Percentiles rank a stretch among this genome's conserved stretches.
Evolutionary conservation across 164 flowering plant genomes (phyloP).

Genomic region (Vitis amurensis): DNA sequence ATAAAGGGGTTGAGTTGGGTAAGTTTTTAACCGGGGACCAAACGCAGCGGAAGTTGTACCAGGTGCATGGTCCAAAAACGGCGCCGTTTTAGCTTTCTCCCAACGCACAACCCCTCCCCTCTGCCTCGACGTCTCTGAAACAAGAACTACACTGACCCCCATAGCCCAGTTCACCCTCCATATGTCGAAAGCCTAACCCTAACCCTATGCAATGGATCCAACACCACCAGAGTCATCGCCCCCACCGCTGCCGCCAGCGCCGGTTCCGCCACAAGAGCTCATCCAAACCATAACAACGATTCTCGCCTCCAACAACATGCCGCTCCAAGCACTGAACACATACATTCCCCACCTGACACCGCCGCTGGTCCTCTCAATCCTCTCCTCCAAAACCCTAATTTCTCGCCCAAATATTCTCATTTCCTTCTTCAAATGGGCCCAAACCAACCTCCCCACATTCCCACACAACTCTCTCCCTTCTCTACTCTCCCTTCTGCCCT

Average conservation of each 20-base stretch:
- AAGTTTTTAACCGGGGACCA: too few species aligned
- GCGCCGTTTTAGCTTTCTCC: too few species aligned
- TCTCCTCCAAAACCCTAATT: conserved; percentile 31
- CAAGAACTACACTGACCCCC: too few species aligned
- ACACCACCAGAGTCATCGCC: not conserved
- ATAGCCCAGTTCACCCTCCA: too few species aligned
- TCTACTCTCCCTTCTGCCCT: conserved; percentile 38
- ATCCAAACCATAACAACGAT: conserved; percentile 13
- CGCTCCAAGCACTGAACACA: conserved; percentile 15
- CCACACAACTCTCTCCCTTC: conserved; percentile 12
- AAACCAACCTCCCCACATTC: conserved; percentile 17
- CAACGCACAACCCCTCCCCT: too few species aligned
- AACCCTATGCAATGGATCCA: not conserved
- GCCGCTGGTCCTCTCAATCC: conserved; percentile 33
- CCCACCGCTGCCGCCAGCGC: not conserved
- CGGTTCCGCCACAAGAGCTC: not conserved
- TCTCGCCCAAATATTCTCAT: conserved; percentile 34
- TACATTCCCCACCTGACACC: conserved; percentile 27
- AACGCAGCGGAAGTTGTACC: too few species aligned
- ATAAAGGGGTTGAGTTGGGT: too few species aligned
- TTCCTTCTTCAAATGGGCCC: conserved; percentile 38
- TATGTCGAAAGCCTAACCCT: not conserved
- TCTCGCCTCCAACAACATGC: conserved; percentile 16
- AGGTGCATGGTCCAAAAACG: too few species aligned
- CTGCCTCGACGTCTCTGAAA: too few species aligned